Evolutionary conservation across 2,329 filamentous ascomycete species (phyloP).

Genomic region (Aureobasidium mangrovei): DNA sequence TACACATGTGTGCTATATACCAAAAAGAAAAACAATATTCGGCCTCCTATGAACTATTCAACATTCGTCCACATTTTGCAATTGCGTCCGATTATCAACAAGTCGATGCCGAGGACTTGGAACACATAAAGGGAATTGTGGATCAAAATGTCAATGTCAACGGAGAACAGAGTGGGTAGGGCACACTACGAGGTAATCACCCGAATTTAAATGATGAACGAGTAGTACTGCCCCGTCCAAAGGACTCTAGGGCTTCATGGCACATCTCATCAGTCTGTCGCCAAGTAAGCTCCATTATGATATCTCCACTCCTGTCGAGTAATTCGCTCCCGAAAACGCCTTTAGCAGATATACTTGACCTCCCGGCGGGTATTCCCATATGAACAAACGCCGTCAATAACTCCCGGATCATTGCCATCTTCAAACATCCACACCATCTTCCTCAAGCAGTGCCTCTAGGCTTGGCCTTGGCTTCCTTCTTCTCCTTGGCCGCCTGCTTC

Average conservation of each 20-base stretch:
- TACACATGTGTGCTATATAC: too few relatives aligned
- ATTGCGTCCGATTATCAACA: too few relatives aligned
- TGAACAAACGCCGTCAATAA: conserved; percentile 11
- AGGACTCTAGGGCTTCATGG: not conserved
- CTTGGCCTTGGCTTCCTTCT: conserved; percentile 83
- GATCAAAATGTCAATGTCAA: too few relatives aligned
- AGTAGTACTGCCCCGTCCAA: too few relatives aligned
- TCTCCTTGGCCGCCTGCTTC: conserved; percentile 91
- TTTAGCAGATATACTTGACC: not conserved
- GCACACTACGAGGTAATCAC: too few relatives aligned
- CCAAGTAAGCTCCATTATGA: not conserved
- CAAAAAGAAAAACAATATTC: too few relatives aligned
- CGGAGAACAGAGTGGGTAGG: too few relatives aligned
- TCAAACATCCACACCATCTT: not conserved
- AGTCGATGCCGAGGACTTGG: too few relatives aligned
- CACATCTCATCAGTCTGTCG: not conserved
- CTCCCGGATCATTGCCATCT: not conserved
- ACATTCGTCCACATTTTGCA: too few relatives aligned
- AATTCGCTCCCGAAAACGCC: not conserved
- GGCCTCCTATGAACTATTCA: too few relatives aligned
- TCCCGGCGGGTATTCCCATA: conserved; percentile 11
- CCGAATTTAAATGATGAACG: too few relatives aligned
- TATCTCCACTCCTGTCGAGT: not conserved
- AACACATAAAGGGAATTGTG: too few relatives aligned
- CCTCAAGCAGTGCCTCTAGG: conserved; percentile 52